Evolutionary conservation across 305 asterid species (phyloP).

Genomic region (Plantago lanceolata): DNA sequence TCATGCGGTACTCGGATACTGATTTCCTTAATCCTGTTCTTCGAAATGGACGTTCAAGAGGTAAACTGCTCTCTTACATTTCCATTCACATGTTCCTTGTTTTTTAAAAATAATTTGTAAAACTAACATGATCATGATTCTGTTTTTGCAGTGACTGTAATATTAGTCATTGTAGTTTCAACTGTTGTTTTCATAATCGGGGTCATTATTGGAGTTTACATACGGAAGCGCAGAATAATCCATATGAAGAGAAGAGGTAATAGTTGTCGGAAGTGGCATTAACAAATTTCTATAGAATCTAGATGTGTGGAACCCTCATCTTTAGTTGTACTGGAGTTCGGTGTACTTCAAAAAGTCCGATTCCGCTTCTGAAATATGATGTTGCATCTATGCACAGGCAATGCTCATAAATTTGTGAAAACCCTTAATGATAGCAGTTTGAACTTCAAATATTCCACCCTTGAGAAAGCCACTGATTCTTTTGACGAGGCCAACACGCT

Average conservation of each 20-base stretch:
- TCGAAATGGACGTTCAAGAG: conserved; percentile 2
- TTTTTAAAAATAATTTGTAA: too few relatives aligned
- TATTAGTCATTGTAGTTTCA: neutral
- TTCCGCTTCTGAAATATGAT: neutral
- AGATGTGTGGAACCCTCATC: neutral
- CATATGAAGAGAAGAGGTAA: conserved; percentile 8
- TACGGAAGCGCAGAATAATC: conserved; percentile 2
- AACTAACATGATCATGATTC: neutral
- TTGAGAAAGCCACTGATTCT: conserved; percentile 59
- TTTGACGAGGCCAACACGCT: conserved; percentile 64
- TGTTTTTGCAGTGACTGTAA: conserved; percentile 3
- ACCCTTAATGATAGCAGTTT: conserved; percentile 54
- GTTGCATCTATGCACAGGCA: conserved; percentile 32
- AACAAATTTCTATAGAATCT: too few relatives aligned
- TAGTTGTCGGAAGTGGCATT: neutral
- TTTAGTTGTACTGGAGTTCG: too few relatives aligned
- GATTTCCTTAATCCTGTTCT: conserved; percentile 11
- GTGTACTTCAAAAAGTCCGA: neutral
- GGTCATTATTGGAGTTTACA: conserved; percentile 1
- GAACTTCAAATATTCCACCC: conserved; percentile 62
- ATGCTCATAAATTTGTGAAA: conserved; percentile 42
- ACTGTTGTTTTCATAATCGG: conserved; percentile 6
- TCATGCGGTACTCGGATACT: conserved; percentile 2
- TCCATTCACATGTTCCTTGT: neutral
- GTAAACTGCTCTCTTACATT: neutral